Base-by-base conservation (phyloP, 306 rosid genomes). In the Purshia tridentata region DNA sequence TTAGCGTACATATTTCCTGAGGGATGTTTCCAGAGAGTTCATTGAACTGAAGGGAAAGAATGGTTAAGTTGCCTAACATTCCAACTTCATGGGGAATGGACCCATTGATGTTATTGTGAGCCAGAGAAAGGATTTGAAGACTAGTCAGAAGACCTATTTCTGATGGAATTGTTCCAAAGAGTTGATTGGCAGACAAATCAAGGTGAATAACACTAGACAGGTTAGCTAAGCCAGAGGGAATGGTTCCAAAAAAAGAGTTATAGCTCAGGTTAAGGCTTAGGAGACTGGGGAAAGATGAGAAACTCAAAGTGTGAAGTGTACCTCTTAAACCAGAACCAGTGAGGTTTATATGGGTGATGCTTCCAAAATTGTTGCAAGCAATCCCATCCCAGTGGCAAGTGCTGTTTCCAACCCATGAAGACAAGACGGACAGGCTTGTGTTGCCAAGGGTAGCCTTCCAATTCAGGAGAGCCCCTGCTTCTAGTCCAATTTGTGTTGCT, bases 381-480 rank as follows among this genome's bases (percentile, higher is more conserved):
- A 80, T 74, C 29, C 83, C 83, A 8, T 4, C 16, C 83, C 83
- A 80, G 35, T 10, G 54, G 63, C 80, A 74, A 6, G 76, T 29
- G 12, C 12, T 70, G 72, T 67, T 45, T 57, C 73, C 76, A 64
- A 16, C 6, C 80, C 80, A 74, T 19, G 83, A 80, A 14, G 76
- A 63, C n/a, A 73, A 55, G 67, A 29, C 51, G 7, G 76, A 35
- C 18, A 52, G 62, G 67, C 41, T 54, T 50, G n/a, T 6, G 48
- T 57, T 57, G 13, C 60, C 62, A 44, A 80, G 80, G 65, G 73
- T 80, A 0, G 77, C 23, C 51, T 65, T 80, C 84, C 84, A 80
- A 39, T 11, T 64, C 37, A 70, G 15, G 29, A 80, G 84, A 63
- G 80, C 81, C 35, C 76, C 77, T 18, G 61, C 55, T 63, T 80